Base-by-base conservation (phyloP, 2,329 filamentous ascomycete species). In the Neoscytalidium dimidiatum region DNA sequence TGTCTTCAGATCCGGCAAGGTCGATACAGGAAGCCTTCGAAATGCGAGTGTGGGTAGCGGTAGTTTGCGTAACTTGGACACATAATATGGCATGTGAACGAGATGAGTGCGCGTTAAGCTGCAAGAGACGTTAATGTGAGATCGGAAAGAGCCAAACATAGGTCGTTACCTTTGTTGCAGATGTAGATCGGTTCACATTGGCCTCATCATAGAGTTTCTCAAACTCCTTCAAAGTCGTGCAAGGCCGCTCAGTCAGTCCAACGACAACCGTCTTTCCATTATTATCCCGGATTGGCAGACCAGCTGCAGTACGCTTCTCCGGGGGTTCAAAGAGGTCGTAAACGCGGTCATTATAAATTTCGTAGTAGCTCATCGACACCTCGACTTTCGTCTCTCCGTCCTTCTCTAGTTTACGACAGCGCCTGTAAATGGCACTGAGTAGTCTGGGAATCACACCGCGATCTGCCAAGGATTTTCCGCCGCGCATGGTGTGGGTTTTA, bases 311-410 rank as follows among this genome's bases (percentile, higher is more conserved):
- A 58, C 95, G 90, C 81, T 93, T 96, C 76, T 97, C 94, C 0
- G 89, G 90, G 0, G 92, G 84, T 75, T 97, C 92, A 69, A 97
- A 92, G 33, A 97, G 82, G 75, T 97, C 94, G 73, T 90, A 97
- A 21, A 97, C 93, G 75, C 94, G 94, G 81, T 97, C 94, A 77
- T 96, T 97, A 80, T 97, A 97, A 69, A 97, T 97, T 77, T 97
- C 94, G 80, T 96, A 97, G 80, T 97, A 97, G 29, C 92, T 94
- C 72, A 97, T 84, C 13, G 87, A 84, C 17, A 97, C 92, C 8
- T 87, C 82, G 23, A 96, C 91, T 1, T 81, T 84, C 0, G 89
- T 94, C 60, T 87, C 82, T 11, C 89, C 91, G 72, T 96, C 93
- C 78, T 94, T 95, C 69, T 87, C 85, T 19, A 95, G 89, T 82